A percentile compares a stretch with the other conserved stretches of the same genome.
Evolutionary conservation across 805 yeast species (phyloP).

Genomic region (Lipomyces kockii): DNA sequence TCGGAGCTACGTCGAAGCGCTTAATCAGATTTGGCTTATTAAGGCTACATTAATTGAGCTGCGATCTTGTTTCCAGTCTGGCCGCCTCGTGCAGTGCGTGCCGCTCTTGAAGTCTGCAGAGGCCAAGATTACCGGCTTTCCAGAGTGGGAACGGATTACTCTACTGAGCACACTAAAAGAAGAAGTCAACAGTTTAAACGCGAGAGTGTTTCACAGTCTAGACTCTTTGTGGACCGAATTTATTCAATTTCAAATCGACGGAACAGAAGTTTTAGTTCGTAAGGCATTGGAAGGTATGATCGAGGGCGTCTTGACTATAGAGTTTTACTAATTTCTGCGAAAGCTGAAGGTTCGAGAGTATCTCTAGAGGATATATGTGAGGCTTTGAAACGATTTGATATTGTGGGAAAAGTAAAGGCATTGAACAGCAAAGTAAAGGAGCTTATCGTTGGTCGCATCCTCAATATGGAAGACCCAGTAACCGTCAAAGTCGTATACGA

Average conservation of each 20-base stretch:
- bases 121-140: constrained; percentile 22
- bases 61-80: constrained; percentile 23
- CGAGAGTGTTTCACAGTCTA: constrained; percentile 24
- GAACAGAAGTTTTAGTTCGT: constrained; percentile 6
- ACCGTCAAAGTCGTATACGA: not conserved
- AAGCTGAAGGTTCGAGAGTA: constrained; percentile 6
- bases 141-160: constrained; percentile 31
- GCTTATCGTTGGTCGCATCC: constrained; percentile 8
- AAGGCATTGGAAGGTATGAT: constrained; percentile 7
- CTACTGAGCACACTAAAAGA: constrained; percentile 28
- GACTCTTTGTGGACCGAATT: constrained; percentile 26
- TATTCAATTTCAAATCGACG: constrained; percentile 5
- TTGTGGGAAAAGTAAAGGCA: constrained; percentile 25
- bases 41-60: constrained; percentile 32
- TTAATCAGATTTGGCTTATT: constrained; percentile 30
- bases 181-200: constrained; percentile 29
- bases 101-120: constrained; percentile 32
- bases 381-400: constrained; percentile 26
- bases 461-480: constrained; percentile 8
- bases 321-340: not conserved
- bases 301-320: not conserved
- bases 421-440: constrained; percentile 14
- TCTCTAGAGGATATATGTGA: constrained; percentile 21
- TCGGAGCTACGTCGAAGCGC: constrained; percentile 23
- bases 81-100: constrained; percentile 21